These are phyloP conservation scores for Trichoderma harzianum DNA, from an alignment of 2,329 filamentous ascomycete genomes.

Conservation along the genomic window DNA sequence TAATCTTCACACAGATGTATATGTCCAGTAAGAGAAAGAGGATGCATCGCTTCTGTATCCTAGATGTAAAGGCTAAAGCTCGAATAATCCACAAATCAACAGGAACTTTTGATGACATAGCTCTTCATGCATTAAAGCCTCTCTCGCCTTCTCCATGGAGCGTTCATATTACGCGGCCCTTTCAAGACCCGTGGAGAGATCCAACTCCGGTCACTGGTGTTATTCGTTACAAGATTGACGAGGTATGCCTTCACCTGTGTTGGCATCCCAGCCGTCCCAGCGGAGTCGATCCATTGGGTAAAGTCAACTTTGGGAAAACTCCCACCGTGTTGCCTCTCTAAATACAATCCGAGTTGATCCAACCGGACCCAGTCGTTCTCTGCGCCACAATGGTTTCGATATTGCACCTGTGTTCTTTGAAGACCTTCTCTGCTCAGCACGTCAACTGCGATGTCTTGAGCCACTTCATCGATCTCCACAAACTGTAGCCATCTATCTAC, in stretches of 20 bases:
- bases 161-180: background rate
- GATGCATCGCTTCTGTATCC: no score
- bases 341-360: background rate
- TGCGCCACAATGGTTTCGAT: background rate
- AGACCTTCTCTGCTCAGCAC: background rate
- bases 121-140: background rate
- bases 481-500: background rate
- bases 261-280: background rate
- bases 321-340: background rate
- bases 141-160: background rate
- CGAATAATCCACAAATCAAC: background rate
- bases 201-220: background rate
- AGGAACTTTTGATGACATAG: background rate
- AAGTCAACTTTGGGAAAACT: background rate
- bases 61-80: no score
- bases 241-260: background rate
- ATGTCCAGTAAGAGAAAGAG: no score
- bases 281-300: background rate
- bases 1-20: no score
- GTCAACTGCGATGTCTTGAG: background rate
- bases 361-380: background rate
- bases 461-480: background rate
- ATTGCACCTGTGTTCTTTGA: background rate
- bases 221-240: background rate
- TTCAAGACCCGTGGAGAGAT: background rate